Evolutionary conservation across 2,329 filamentous ascomycete species (phyloP).

Genomic region (Beauveria sp.): DNA sequence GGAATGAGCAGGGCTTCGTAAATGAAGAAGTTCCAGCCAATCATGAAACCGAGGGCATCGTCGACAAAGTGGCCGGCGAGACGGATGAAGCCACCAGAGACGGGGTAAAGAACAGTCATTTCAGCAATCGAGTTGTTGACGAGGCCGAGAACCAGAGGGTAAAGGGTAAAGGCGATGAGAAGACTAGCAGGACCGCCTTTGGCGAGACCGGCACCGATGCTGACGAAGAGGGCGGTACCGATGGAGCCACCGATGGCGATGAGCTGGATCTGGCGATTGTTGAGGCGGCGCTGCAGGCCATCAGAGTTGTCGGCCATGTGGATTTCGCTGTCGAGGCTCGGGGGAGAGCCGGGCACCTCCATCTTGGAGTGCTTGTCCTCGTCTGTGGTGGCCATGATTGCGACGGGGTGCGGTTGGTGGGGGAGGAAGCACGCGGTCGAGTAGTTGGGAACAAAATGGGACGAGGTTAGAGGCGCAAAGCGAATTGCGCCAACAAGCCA

Average conservation of each 20-base stretch:
- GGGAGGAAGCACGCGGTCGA: neutral
- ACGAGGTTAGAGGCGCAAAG: neutral
- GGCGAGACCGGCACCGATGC: constrained; percentile 48
- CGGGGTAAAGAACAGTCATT: constrained; percentile 55
- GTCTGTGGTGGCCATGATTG: constrained; percentile 11
- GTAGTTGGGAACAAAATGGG: neutral
- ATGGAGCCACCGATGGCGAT: constrained; percentile 53
- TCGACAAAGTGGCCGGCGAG: constrained; percentile 59
- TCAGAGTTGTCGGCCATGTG: constrained; percentile 26
- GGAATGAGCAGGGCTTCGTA: constrained; percentile 36
- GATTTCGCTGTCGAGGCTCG: constrained; percentile 18
- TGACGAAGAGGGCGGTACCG: constrained; percentile 52
- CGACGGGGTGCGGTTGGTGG: neutral
- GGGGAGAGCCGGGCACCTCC: constrained; percentile 16
- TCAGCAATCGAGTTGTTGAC: constrained; percentile 61
- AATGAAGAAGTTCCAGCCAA: constrained; percentile 38
- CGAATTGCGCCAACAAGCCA: neutral
- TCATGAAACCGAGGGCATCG: constrained; percentile 53
- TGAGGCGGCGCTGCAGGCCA: constrained; percentile 38
- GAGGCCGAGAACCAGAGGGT: constrained; percentile 46
- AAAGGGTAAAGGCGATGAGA: constrained; percentile 51
- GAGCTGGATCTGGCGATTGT: constrained; percentile 49
- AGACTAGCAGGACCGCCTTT: constrained; percentile 40
- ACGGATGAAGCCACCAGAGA: constrained; percentile 56
- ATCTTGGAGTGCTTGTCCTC: constrained; percentile 17